Base-by-base conservation (phyloP, 768 basidiomycete species). In the Pulveroboletus sp. region DNA sequence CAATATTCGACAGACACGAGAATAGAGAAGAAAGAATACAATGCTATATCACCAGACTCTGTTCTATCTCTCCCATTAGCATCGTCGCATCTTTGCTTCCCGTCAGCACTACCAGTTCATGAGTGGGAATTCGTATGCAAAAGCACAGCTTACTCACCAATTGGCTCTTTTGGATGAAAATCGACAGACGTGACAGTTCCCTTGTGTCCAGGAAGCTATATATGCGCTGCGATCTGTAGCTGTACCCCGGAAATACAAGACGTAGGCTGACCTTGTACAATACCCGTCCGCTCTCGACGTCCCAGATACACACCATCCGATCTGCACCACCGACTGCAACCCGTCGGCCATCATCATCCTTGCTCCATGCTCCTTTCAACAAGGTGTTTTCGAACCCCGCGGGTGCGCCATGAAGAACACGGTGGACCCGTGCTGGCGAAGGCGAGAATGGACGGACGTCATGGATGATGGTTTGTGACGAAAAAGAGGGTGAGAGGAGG, bases 181-280 rank as follows among this genome's bases (percentile, higher is more conserved):
- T 95, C 97, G 0, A 93, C 91, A n/a, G 86, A 75, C 2, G 92
- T 94, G 13, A 98, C 94, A 0, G 94, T 94, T 11, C 95, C 94
- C 67, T 92, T 97, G 68, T 99, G 95, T 13, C 95, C 95, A 33
- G 95, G 92, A 48, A 97, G 78, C 90, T 90, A 51, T 17, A 29
- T 21, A 20, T n/a, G 44, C 20, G 31, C 17, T 10, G 2, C 10
- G n/a, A 29, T 34, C 16, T 36, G 38, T 23, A 34, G 27, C 1
- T 2, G 33, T 17, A 14, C 4, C 0, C 16, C 32, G 9, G 17
- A 47, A n/a, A 25, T 38, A 44, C 40, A 17, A 35, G 25, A 39
- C 33, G 31, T 33, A 53, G 59, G 51, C 63, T 7, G 35, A 93
- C 85, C 80, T 94, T 91, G 74, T 91, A 92, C 54, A 85, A 62